Evolutionary conservation across 1,284 basidiomycete species (phyloP).

Genomic region (Ceratobasidium papillatum): DNA sequence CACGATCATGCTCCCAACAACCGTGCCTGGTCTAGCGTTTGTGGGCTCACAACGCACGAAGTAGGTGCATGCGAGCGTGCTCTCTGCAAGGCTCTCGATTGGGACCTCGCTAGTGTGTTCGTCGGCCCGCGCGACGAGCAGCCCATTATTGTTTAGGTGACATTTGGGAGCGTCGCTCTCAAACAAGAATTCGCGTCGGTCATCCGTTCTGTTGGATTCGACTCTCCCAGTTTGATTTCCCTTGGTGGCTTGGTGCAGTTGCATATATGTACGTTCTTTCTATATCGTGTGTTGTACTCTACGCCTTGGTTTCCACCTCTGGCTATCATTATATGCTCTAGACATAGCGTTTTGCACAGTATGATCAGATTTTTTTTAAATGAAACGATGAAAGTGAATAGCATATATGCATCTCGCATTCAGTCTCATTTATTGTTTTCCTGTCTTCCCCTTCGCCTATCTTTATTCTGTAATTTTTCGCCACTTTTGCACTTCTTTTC

Average conservation of each 20-base stretch:
- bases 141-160: slow-evolving; percentile 6
- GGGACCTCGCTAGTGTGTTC: slow-evolving; percentile 29
- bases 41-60: slow-evolving; percentile 10
- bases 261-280: slow-evolving; percentile 7
- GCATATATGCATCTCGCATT: slow-evolving; percentile 31
- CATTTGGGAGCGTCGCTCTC: background rate
- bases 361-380: slow-evolving; percentile 22
- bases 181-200: background rate
- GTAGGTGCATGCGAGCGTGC: slow-evolving; percentile 32
- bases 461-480: slow-evolving; percentile 27
- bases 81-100: slow-evolving; percentile 35
- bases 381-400: slow-evolving; percentile 39
- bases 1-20: slow-evolving; percentile 38
- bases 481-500: background rate
- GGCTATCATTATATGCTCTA: slow-evolving; percentile 28
- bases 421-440: background rate
- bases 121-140: slow-evolving; percentile 31
- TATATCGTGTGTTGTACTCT: slow-evolving; percentile 8
- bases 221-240: background rate
- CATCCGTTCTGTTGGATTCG: background rate
- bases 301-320: slow-evolving; percentile 10
- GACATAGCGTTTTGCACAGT: slow-evolving; percentile 14
- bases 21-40: slow-evolving; percentile 36
- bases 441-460: slow-evolving; percentile 1
- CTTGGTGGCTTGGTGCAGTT: slow-evolving; percentile 10